phyloP scores from a whole-genome alignment of 106 monocot genomes.

The Phalaenopsis aphrodite region DNA sequence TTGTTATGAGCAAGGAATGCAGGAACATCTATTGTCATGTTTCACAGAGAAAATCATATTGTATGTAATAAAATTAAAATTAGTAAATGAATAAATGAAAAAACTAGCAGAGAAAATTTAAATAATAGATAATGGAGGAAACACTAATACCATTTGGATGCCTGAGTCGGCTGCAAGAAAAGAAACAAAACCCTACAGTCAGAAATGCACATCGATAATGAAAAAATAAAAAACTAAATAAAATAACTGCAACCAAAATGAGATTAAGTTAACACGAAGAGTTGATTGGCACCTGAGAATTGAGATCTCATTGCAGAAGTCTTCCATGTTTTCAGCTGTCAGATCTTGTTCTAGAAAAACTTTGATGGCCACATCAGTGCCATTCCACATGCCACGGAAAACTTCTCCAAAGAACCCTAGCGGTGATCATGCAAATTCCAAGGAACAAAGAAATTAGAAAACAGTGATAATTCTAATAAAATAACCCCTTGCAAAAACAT shows the following conservation, averaged over 20 bases:
- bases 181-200: neutral
- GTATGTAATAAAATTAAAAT: neutral
- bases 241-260: neutral
- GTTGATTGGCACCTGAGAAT: slow-evolving; percentile 63
- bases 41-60: neutral
- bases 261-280: neutral
- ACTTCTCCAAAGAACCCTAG: slow-evolving; percentile 99
- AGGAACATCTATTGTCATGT: neutral
- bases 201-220: slow-evolving; percentile 1
- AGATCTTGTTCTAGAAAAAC: slow-evolving; percentile 95
- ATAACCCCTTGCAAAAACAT: neutral
- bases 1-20: neutral
- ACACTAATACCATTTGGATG: slow-evolving; percentile 93
- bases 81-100: neutral
- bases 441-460: neutral
- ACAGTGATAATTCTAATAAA: neutral
- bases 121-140: neutral
- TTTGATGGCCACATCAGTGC: slow-evolving; percentile 99
- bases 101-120: neutral
- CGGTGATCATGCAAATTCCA: neutral
- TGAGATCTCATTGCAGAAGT: slow-evolving; percentile 97
- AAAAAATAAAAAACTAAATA: neutral
- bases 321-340: slow-evolving; percentile 94
- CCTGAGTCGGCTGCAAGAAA: slow-evolving; percentile 83
- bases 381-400: slow-evolving; percentile 98